Evolutionary conservation across 176 grass and related monocot species (phyloP).

Genomic region (Bolboschoenus planiculmis): DNA sequence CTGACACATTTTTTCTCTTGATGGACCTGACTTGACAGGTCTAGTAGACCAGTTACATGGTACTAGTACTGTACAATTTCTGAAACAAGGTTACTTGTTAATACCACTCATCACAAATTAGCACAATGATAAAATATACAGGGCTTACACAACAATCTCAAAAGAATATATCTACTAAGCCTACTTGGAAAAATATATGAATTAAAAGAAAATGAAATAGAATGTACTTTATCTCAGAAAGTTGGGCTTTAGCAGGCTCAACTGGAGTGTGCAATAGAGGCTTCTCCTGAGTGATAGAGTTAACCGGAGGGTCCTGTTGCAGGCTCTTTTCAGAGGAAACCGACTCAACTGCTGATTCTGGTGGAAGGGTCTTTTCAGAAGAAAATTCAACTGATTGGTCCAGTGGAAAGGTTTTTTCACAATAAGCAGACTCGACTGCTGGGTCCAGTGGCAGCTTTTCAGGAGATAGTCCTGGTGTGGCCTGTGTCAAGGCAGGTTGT

Average conservation of each 20-base stretch:
- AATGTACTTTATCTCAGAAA: conserved; percentile 11
- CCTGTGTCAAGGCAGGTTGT: conserved; percentile 24
- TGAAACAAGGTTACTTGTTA: not conserved
- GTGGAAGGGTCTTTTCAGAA: not conserved
- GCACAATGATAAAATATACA: conserved; percentile 1
- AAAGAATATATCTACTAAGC: not conserved
- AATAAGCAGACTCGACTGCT: conserved; percentile 29
- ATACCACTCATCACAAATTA: not conserved
- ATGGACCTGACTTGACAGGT: not conserved
- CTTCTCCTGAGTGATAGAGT: not conserved
- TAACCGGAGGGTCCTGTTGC: not conserved
- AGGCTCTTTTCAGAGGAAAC: not conserved
- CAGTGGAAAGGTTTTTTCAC: conserved; percentile 40
- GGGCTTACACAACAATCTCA: not conserved
- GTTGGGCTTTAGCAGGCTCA: not conserved
- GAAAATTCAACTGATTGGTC: conserved; percentile 39
- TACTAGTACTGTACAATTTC: not conserved
- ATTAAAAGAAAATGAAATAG: not conserved
- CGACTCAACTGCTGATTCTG: conserved; percentile 34
- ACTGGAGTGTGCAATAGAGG: not conserved
- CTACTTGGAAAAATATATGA: not conserved
- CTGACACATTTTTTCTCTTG: not conserved
- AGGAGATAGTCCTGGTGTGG: conserved; percentile 22
- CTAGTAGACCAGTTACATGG: not conserved
- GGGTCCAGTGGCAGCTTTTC: conserved; percentile 33